Conservation (phyloP, 352 stramenopile species). For the Ophiocytium majus region DNA sequence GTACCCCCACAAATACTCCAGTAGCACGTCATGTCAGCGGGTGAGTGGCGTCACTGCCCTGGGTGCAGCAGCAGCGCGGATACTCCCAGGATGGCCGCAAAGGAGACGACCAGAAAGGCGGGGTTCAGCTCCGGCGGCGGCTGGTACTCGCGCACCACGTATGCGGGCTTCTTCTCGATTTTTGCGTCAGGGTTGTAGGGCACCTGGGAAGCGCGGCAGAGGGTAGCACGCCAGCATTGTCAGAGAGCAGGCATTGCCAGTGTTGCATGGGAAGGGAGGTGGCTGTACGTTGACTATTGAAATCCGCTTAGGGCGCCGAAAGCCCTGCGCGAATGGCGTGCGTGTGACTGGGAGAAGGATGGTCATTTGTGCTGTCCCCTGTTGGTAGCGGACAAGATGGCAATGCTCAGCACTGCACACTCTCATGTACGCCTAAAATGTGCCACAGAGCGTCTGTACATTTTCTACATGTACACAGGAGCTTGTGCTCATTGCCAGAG, state of each 20-base stretch:
- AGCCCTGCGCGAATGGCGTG: background rate
- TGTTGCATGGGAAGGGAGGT: background rate
- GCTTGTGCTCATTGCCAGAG: too few relatives aligned
- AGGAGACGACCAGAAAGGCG: background rate
- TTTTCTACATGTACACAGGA: too few relatives aligned
- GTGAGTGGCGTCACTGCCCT: conserved; percentile 1
- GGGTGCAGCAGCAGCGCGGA: background rate
- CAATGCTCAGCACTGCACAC: too few relatives aligned
- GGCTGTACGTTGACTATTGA: too few relatives aligned
- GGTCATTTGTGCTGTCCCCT: background rate
- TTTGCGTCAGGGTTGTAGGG: background rate
- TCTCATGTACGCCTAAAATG: too few relatives aligned
- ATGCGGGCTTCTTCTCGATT: conserved; percentile 10
- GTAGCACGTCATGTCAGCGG: too few relatives aligned
- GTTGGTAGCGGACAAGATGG: background rate
- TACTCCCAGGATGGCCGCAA: background rate
- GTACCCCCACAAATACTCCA: too few relatives aligned
- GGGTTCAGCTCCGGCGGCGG: background rate
- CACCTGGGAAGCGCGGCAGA: background rate
- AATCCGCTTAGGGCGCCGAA: background rate
- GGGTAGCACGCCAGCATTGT: background rate
- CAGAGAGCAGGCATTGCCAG: background rate
- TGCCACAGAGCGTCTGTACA: too few relatives aligned
- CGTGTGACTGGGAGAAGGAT: background rate
- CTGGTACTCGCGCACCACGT: conserved; percentile 15